Evolutionary conservation across 2,329 filamentous ascomycete species (phyloP), one percentile per base, ranked within the genome.

Genomic region (Calonectria henricotiae): DNA sequence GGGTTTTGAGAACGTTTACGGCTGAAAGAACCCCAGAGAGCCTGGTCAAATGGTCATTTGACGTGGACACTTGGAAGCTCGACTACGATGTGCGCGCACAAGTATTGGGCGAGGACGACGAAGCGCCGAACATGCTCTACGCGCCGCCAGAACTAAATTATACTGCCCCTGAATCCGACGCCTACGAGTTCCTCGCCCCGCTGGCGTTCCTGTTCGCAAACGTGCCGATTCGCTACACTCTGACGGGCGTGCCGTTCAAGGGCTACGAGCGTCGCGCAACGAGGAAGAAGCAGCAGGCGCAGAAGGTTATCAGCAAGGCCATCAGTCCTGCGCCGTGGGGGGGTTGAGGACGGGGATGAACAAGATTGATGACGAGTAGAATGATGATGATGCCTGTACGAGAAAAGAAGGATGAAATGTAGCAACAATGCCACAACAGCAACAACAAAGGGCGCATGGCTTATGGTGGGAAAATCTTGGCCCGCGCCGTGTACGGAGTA

Each of bases 131-230:
- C 49, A 60, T 54, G 20, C 25, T 35, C 20, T 41, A 7, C 43
- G 20, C 51, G 46, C 44, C 46, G 7, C 20, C 2, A 39, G 12
- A 58, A n/a, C 51, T 58, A 8, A 58, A 58, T 4, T 32, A 51
- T 1, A 49, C 27, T 27, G 60, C 43, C 15, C 67, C 23, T 2
- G 58, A 58, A 13, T 55, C 41, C 8, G 63, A 69, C 17, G 67
- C 68, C 17, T 67, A 71, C 35, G 65, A 67, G 17, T 74, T 54
- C 23, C 60, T 73, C n/a, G 62, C 65, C 5, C 64, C 47, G 15
- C 35, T 70, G 43, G 62, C 60, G 9, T 72, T 51, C 39, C n/a
- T 68, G 5, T 67, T 72, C 27, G 49, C 46, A 12, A 23, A 67
- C 2, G 54, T 65, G 11, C 65, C 58, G 20, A 37, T 62, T 13